Evolutionary conservation across 768 basidiomycete species (phyloP).

Genomic region (Nevesoporus exiguus): DNA sequence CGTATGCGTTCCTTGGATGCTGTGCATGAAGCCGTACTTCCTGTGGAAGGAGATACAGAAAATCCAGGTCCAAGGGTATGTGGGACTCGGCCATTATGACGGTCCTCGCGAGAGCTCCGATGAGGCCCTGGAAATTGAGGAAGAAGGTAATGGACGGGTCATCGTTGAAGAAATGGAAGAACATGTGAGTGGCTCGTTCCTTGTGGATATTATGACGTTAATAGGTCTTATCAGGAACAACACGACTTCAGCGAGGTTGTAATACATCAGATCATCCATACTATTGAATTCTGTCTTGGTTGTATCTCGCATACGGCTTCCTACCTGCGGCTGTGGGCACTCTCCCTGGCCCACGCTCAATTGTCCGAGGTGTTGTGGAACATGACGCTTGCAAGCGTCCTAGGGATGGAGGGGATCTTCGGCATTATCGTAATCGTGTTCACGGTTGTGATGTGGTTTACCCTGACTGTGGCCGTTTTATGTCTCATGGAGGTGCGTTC

Average conservation of each 20-base stretch:
- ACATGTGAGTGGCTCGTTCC: slow-evolving; percentile 51
- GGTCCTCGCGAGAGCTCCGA: slow-evolving; percentile 55
- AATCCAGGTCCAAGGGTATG: slow-evolving; percentile 81
- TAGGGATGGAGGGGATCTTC: slow-evolving; percentile 62
- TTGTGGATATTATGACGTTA: slow-evolving; percentile 2
- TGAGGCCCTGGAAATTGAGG: slow-evolving; percentile 68
- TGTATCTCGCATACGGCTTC: slow-evolving; percentile 98
- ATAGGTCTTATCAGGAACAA: slow-evolving; percentile 50
- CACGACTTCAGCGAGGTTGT: slow-evolving; percentile 94
- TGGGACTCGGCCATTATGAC: slow-evolving; percentile 58
- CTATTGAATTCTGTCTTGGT: slow-evolving; percentile 98
- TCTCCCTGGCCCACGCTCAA: slow-evolving; percentile 97
- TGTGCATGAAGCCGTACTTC: slow-evolving; percentile 89
- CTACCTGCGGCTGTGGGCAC: slow-evolving; percentile 92
- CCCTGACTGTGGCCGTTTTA: slow-evolving; percentile 68
- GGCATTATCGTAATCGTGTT: slow-evolving; percentile 53
- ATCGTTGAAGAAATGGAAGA: slow-evolving; percentile 70
- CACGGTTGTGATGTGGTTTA: slow-evolving; percentile 72
- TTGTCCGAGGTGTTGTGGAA: slow-evolving; percentile 90
- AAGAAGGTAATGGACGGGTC: slow-evolving; percentile 74
- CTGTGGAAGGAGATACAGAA: slow-evolving; percentile 86
- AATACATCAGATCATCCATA: slow-evolving; percentile 97
- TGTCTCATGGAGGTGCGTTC: slow-evolving; percentile 90
- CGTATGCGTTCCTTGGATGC: slow-evolving; percentile 93
- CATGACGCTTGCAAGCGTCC: slow-evolving; percentile 71